A percentile compares a stretch with the other conserved stretches of the same genome.
Conservation (phyloP, 148 eudicot species). For the Amaranthus palmeri region DNA sequence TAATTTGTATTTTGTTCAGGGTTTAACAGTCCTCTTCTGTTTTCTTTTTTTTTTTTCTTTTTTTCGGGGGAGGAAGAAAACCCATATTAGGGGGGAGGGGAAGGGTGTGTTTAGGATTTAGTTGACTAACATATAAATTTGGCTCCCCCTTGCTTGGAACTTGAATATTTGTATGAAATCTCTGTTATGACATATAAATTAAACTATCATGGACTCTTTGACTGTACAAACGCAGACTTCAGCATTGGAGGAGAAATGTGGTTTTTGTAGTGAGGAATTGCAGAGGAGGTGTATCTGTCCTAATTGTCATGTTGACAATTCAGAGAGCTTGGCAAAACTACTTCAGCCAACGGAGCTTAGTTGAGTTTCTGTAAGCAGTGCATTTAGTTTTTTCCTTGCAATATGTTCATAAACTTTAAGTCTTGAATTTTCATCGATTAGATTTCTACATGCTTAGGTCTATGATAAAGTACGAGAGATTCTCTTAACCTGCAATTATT, state of each 20-base stretch:
- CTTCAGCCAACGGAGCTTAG: constrained; percentile 39
- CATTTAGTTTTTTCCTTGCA: constrained; percentile 4
- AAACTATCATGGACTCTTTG: constrained; percentile 31
- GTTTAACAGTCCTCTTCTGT: too few species aligned
- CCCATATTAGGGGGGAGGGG: neutral
- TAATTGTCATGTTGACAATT: constrained; percentile 52
- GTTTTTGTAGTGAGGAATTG: constrained; percentile 60
- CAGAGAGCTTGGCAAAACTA: constrained; percentile 48
- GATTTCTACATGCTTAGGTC: neutral
- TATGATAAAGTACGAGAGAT: neutral
- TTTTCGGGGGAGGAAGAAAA: too few species aligned
- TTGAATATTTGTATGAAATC: neutral
- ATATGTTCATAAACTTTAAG: neutral
- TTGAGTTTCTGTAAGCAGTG: constrained; percentile 24
- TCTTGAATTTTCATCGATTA: neutral
- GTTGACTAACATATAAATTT: neutral
- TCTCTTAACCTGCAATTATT: constrained; percentile 6
- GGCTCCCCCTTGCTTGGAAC: neutral
- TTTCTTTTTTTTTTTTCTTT: too few species aligned
- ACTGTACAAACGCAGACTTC: constrained; percentile 64
- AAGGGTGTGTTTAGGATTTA: neutral
- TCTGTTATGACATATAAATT: neutral
- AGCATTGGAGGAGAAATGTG: constrained; percentile 45
- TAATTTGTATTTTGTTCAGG: neutral
- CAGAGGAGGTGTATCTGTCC: constrained; percentile 69